Evolutionary conservation across 2,329 filamentous ascomycete genomes (phyloP).

Genomic region (Fusarium luffae): DNA sequence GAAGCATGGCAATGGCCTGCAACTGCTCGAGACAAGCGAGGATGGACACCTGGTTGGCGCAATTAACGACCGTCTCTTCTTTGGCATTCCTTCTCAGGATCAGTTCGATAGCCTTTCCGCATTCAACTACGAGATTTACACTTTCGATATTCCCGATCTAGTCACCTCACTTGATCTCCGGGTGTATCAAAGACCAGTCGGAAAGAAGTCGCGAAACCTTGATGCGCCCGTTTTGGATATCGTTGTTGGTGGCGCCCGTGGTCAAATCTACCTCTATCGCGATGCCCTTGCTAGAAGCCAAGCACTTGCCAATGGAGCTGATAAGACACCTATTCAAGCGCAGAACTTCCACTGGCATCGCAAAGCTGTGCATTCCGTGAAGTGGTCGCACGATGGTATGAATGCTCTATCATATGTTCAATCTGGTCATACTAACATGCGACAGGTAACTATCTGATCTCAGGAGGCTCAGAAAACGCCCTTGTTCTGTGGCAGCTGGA

Average conservation of each 20-base stretch:
- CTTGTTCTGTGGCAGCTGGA: slow-evolving; percentile 94
- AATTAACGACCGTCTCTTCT: slow-evolving; percentile 52
- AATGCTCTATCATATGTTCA: neutral
- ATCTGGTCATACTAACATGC: slow-evolving; percentile 45
- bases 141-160: slow-evolving; percentile 69
- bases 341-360: slow-evolving; percentile 92
- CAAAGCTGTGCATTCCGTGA: slow-evolving; percentile 81
- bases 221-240: slow-evolving; percentile 70
- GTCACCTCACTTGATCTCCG: slow-evolving; percentile 76
- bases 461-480: slow-evolving; percentile 89
- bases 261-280: slow-evolving; percentile 83
- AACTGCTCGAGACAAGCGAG: slow-evolving; percentile 60
- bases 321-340: slow-evolving; percentile 63
- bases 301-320: slow-evolving; percentile 52
- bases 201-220: slow-evolving; percentile 44
- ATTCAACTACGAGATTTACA: slow-evolving; percentile 65
- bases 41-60: slow-evolving; percentile 66
- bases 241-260: slow-evolving; percentile 79
- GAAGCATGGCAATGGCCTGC: slow-evolving; percentile 51
- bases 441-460: slow-evolving; percentile 89
- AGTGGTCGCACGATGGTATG: slow-evolving; percentile 91
- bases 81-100: slow-evolving; percentile 46
- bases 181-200: slow-evolving; percentile 46
- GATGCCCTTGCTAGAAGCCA: slow-evolving; percentile 73
- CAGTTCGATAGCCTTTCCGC: slow-evolving; percentile 41